Percentiles rank a stretch among this genome's conserved stretches.
phyloP scores from a whole-genome alignment of 805 yeast species.

The Candida berthetii region DNA sequence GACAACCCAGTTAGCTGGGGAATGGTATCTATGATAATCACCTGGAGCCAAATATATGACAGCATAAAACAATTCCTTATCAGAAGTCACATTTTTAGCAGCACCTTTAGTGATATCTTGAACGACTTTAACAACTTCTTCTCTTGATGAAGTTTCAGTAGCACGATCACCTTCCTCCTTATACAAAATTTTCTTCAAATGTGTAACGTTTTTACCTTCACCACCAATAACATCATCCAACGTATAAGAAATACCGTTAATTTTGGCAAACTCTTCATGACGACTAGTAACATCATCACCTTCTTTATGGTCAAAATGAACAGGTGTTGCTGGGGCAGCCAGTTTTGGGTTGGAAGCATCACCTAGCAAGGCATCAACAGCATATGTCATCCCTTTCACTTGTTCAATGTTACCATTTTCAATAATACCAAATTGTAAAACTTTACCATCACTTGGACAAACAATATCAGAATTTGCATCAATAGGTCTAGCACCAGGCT shows the following conservation, averaged over 20 bases:
- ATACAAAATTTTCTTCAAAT: constrained; percentile 41
- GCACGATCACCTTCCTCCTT: constrained; percentile 62
- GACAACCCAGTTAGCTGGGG: constrained; percentile 95
- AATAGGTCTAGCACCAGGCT: constrained; percentile 75
- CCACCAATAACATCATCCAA: constrained; percentile 64
- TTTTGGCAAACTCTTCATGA: constrained; percentile 70
- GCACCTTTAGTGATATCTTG: constrained; percentile 17
- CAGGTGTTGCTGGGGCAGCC: constrained; percentile 50
- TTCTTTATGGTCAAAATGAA: constrained; percentile 35
- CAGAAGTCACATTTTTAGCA: constrained; percentile 20
- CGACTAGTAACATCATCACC: constrained; percentile 38
- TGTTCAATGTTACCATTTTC: constrained; percentile 88
- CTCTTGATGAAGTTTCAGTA: constrained; percentile 22
- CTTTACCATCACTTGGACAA: constrained; percentile 92
- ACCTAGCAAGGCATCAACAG: constrained; percentile 85
- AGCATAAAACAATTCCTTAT: constrained; percentile 70
- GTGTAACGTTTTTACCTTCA: constrained; percentile 33
- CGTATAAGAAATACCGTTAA: constrained; percentile 69
- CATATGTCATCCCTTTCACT: constrained; percentile 93
- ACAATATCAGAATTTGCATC: constrained; percentile 59
- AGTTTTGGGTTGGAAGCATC: constrained; percentile 31
- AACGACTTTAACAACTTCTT: constrained; percentile 33
- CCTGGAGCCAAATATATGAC: constrained; percentile 98
- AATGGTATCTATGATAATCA: constrained; percentile 94
- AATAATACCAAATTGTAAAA: constrained; percentile 77